These are phyloP conservation scores for Microsporum audouinii DNA, from an alignment of 2,329 filamentous ascomycete genomes.

Conservation along the genomic window DNA sequence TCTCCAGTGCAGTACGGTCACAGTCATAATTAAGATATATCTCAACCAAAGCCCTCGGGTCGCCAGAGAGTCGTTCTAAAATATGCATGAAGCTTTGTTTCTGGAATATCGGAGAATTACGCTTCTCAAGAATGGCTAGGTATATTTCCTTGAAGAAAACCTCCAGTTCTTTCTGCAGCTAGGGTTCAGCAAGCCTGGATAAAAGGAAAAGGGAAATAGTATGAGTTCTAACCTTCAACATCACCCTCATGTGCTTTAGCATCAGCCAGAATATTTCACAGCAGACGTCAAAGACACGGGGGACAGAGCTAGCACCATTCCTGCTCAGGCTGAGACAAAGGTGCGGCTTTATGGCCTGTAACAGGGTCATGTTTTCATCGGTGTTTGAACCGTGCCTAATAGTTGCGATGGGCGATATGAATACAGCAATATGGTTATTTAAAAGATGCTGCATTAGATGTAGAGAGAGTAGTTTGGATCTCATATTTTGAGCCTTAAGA, in stretches of 20 bases:
- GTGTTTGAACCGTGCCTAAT: conserved; percentile 85
- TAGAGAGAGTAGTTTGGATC: conserved; percentile 87
- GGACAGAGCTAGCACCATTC: conserved; percentile 88
- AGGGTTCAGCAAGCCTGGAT: conserved; percentile 13
- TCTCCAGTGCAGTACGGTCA: conserved; percentile 81
- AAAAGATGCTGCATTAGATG: conserved; percentile 91
- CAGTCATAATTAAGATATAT: conserved; percentile 98
- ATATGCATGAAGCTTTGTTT: conserved; percentile 86
- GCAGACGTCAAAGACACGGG: conserved; percentile 85
- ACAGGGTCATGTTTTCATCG: conserved; percentile 70
- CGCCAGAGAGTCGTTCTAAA: conserved; percentile 69
- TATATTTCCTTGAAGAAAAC: conserved; percentile 98
- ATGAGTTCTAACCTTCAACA: conserved; percentile 62
- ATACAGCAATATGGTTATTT: conserved; percentile 85
- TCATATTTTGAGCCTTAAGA: conserved; percentile 87
- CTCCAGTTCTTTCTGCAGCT: conserved; percentile 74
- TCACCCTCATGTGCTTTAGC: conserved; percentile 82
- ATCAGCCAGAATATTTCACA: conserved; percentile 98
- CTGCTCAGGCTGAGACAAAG: conserved; percentile 87
- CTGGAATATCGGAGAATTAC: conserved; percentile 74
- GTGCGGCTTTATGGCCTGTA: conserved; percentile 94
- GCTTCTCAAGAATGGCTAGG: conserved; percentile 76
- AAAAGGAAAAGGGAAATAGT: neutral
- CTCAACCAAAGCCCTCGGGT: conserved; percentile 82
- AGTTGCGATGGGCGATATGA: conserved; percentile 81